Conservation (phyloP, 2,329 filamentous ascomycete genomes). For the Sordariomycetes sp. region DNA sequence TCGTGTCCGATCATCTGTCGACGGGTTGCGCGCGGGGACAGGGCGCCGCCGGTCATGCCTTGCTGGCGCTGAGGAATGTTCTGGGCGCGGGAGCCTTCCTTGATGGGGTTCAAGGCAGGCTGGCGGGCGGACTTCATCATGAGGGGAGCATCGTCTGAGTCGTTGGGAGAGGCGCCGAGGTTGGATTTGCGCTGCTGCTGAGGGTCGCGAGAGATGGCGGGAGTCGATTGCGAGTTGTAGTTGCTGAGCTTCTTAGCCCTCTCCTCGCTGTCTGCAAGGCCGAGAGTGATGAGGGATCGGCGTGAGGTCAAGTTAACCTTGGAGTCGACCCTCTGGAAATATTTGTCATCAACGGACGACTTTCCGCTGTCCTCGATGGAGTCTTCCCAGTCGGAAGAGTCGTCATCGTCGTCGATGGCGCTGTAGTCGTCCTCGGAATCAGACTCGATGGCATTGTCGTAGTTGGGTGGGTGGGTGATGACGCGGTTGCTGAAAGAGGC, state of each 20-base stretch:
- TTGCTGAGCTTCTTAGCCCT: slow-evolving; percentile 62
- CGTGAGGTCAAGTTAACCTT: slow-evolving; percentile 75
- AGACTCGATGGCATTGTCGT: slow-evolving; percentile 43
- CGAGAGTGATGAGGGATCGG: slow-evolving; percentile 80
- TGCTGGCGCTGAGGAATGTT: slow-evolving; percentile 52
- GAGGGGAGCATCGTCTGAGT: slow-evolving; percentile 52
- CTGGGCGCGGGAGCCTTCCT: slow-evolving; percentile 56
- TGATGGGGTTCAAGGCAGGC: slow-evolving; percentile 42
- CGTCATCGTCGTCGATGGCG: slow-evolving; percentile 68
- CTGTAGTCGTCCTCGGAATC: slow-evolving; percentile 60
- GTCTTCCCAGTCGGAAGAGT: slow-evolving; percentile 51
- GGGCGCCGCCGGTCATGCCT: slow-evolving; percentile 60
- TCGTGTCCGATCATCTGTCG: slow-evolving; percentile 95
- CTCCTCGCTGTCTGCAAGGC: slow-evolving; percentile 61
- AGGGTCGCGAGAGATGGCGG: slow-evolving; percentile 59
- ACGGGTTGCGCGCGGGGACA: slow-evolving; percentile 85
- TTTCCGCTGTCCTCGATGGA: slow-evolving; percentile 75
- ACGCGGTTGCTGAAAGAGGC: slow-evolving; percentile 76
- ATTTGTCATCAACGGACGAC: slow-evolving; percentile 71
- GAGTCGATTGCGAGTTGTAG: slow-evolving; percentile 55
- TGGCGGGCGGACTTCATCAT: slow-evolving; percentile 53
- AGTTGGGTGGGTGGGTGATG: slow-evolving; percentile 56
- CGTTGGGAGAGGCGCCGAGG: slow-evolving; percentile 41
- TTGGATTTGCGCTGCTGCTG: slow-evolving; percentile 33
- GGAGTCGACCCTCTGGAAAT: slow-evolving; percentile 90